These are phyloP conservation scores for Bipolaris gigantea DNA, from an alignment of 2,329 filamentous ascomycete species.

Conservation along the genomic window DNA sequence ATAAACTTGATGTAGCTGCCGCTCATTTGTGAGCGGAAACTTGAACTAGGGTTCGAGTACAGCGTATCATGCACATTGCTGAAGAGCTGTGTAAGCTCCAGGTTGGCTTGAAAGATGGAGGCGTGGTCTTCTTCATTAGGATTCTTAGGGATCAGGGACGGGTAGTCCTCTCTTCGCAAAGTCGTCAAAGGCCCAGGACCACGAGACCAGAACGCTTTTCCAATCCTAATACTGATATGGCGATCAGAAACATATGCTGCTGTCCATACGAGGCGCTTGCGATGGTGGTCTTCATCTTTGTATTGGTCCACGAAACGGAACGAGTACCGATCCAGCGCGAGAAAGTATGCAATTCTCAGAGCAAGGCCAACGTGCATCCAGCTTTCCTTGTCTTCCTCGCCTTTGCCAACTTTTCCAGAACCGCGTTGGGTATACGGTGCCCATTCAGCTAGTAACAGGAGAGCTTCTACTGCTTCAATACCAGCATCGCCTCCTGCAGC, in stretches of 20 bases:
- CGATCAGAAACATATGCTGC: conserved; percentile 47
- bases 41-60: conserved; percentile 70
- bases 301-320: conserved; percentile 63
- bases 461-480: conserved; percentile 70
- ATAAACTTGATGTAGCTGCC: conserved; percentile 76
- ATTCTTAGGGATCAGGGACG: conserved; percentile 61
- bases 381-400: conserved; percentile 72
- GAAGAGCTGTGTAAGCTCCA: conserved; percentile 72
- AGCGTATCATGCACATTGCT: conserved; percentile 74
- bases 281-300: conserved; percentile 62
- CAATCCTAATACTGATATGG: conserved; percentile 68
- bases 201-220: conserved; percentile 73
- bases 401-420: conserved; percentile 66
- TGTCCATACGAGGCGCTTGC: conserved; percentile 70
- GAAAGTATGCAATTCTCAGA: conserved; percentile 69
- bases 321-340: conserved; percentile 69
- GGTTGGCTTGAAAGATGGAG: conserved; percentile 68
- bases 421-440: conserved; percentile 66
- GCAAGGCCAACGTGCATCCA: conserved; percentile 79
- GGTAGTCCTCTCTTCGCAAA: conserved; percentile 67
- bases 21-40: conserved; percentile 69
- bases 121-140: conserved; percentile 68
- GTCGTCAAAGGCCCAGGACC: conserved; percentile 69
- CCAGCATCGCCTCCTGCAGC: conserved; percentile 67
- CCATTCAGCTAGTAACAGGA: conserved; percentile 73